Base-by-base conservation (phyloP, 176 grass and related monocot genomes). In the Echinochloa phyllopogon region DNA sequence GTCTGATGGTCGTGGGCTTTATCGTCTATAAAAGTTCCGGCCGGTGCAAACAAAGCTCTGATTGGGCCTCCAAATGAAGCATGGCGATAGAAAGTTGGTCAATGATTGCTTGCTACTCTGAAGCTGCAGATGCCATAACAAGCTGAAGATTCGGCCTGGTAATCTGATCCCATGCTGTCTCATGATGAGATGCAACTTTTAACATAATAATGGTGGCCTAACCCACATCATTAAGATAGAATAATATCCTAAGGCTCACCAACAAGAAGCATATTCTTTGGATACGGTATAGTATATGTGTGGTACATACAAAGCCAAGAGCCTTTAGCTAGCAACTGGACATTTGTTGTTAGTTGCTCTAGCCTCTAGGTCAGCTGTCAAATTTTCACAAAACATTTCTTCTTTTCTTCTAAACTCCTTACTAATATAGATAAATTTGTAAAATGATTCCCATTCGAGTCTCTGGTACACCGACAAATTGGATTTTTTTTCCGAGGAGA, bases 141-240 rank as follows among this genome's bases (percentile, higher is more conserved):
- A 55, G 66, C 40, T 78, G 53, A 86, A 86, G 57, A 86, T 86
- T 49, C 39, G 25, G 43, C 57, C 47, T 50, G 27, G 55, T 21
- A 40, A 45, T 77, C 23, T 82, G 72, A 89, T 82, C 71, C 67
- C 37, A 41, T 44, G 45, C 43, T 24, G 8, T 81, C 42, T 82
- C 63, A 90, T 86, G 83, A 90, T 72, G 36, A 39, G 45, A 70
- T 63, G 65, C 47, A 59, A 56, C 78, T 82, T 90, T 86, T 65
- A 77, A 73, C 65, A 82, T 21, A 86, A 82, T 65, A 82, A 58
- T 73, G 39, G 13, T 78, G 44, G 17, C 56, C 56, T 86, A 86
- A 81, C 76, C 37, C 18, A 44, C 27, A 80, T 13, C 63, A 75
- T 66, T 70, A 76, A 70, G 84, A 38, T 64, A 59, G 3, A 69